Evolutionary conservation across 345 rosid species (phyloP), one percentile per base, ranked within the genome.

Genomic region (Linum lewisii): DNA sequence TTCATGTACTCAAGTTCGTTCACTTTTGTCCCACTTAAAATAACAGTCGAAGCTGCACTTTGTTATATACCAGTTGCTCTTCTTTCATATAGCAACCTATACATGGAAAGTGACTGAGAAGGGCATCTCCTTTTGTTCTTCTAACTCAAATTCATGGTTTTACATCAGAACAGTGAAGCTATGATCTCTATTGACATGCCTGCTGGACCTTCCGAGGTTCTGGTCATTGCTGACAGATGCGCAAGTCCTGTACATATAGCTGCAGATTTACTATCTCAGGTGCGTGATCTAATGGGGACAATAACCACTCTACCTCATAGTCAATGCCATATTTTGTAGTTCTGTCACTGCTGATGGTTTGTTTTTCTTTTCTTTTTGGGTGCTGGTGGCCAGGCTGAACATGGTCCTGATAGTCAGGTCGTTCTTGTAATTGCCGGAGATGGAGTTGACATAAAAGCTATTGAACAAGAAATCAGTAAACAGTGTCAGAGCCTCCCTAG

Each of bases 151-250:
- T 20, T 21, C 23, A 21, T 21, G 21, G 56, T 52, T 21, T 7
- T 52, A 20, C 24, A 37, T 60, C 87, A 93, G 99, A 93, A 89
- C 73, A 93, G 95, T 53, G 99, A 89, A 76, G 99, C 97, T 69
- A 87, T 93, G 99, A 72, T 93, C 67, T 89, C 97, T 1, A 93
- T 93, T 72, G 99, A 93, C 84, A 89, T 93, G 99, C 99, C 97
- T 52, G 99, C 97, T 61, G 99, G 97, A 47, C 99, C 97, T 82
- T 93, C 95, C 6, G 97, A 93, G 75, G 99, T 89, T 58, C 59
- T 89, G 58, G 97, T 93, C 51, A 85, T 89, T 74, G 99, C 97
- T 45, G 97, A 93, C 63, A 77, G 72, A 66, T 64, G 74, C 79
- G 89, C 97, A 24, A 83, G 54, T 67, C 97, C 99, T 57, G 84